phyloP scores from a whole-genome alignment of 192 early-diverging fungal genomes.

The Coemansia sp. region DNA sequence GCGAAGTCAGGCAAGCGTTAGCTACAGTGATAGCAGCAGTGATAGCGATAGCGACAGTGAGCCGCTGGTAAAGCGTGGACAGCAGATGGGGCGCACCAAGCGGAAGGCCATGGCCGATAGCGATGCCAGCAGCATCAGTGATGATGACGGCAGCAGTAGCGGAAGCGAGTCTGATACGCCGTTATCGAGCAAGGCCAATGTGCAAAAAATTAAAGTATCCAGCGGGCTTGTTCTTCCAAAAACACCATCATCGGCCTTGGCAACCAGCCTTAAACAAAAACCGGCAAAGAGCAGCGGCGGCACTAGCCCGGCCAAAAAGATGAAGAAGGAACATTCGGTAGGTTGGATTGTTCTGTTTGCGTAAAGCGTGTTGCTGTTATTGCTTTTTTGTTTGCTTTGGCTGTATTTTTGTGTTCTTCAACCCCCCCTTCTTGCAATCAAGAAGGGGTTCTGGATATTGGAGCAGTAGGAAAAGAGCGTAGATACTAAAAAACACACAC shows the following conservation, averaged over 20 bases:
- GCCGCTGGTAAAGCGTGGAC: constrained; percentile 36
- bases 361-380: background rate
- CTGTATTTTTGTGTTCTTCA: too few species aligned
- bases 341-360: background rate
- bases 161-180: constrained; percentile 52
- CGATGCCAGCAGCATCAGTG: constrained; percentile 14
- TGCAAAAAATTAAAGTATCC: constrained; percentile 5
- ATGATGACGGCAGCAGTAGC: constrained; percentile 11
- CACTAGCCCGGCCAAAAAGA: background rate
- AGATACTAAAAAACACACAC: too few species aligned
- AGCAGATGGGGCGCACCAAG: constrained; percentile 13
- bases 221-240: constrained; percentile 5
- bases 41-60: constrained; percentile 37
- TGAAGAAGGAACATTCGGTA: constrained; percentile 15
- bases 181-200: constrained; percentile 33
- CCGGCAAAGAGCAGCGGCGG: background rate
- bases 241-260: background rate
- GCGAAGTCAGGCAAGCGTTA: background rate
- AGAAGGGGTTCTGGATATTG: too few species aligned
- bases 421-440: too few species aligned
- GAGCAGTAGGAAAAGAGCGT: too few species aligned
- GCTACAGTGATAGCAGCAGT: constrained; percentile 15
- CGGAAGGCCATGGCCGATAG: constrained; percentile 6
- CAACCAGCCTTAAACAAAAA: background rate
- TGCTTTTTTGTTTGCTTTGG: background rate